phyloP scores from a whole-genome alignment of 176 grass and related monocot species.

The Phyllostachys edulis region DNA sequence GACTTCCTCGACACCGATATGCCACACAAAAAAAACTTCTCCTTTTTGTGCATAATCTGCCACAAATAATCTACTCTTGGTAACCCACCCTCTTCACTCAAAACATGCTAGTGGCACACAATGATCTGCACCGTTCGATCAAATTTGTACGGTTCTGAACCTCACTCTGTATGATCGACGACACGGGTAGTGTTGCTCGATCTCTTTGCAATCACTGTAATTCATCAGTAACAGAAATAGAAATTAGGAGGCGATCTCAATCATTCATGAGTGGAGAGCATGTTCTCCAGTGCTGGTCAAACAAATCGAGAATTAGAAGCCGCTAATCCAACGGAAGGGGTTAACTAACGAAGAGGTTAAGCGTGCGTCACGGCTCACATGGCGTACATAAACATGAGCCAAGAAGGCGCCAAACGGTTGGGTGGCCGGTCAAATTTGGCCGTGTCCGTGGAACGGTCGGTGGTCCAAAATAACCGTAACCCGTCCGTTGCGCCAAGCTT shows the following conservation, averaged over 20 bases:
- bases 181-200: background rate
- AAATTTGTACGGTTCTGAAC: background rate
- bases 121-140: background rate
- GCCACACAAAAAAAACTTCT: too few species aligned
- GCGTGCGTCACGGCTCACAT: constrained; percentile 49
- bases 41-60: background rate
- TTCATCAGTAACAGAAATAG: background rate
- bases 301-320: constrained; percentile 35
- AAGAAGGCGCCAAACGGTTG: constrained; percentile 38
- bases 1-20: background rate
- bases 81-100: background rate
- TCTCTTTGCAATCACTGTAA: background rate
- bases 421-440: constrained; percentile 57
- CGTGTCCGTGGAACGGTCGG: constrained; percentile 33
- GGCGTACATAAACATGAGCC: constrained; percentile 29
- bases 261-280: constrained; percentile 12
- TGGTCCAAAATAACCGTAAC: constrained; percentile 39
- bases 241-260: background rate
- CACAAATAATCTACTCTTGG: background rate
- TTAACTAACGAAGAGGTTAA: background rate
- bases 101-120: background rate
- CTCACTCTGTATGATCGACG: background rate
- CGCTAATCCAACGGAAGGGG: constrained; percentile 17
- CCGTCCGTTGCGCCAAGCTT: background rate
- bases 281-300: constrained; percentile 43